Base-by-base conservation (phyloP, 139 green algal species). In the Chlorella sorokiniana region DNA sequence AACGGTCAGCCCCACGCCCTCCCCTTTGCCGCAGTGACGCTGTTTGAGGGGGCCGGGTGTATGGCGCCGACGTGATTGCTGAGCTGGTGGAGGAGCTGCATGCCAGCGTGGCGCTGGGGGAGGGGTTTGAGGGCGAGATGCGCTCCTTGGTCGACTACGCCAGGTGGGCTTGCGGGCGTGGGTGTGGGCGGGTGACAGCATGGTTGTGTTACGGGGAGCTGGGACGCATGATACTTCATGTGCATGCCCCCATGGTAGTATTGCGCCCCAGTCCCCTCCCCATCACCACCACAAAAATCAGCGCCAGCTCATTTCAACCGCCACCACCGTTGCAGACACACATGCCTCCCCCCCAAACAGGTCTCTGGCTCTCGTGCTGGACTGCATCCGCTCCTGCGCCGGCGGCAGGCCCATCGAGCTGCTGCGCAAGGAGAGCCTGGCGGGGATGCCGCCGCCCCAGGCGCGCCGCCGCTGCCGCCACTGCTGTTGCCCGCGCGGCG, bases 21-120 rank as follows among this genome's bases (percentile, higher is more conserved):
- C 29, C 56, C 56, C 56, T 3, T 37, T 76, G 16, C 31, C 65
- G 64, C 69, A 78, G 63, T 86, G 41, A 96, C 91, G 23, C 80
- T 96, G 59, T 97, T 94, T 84, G 94, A 98, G 89, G 95, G 92
- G 95, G 95, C 0, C 83, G 93, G 3, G 92, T 97, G 16, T 88
- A 91, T 33, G 94, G 93, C 0, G 85, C 86, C n/a, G 89, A 88
- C 22, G 84, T 95, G 9, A 93, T 97, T 23, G 59, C 69, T 9
- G 90, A 96, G 87, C 83, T 96, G 62, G 83, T 95, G 0, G 31
- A 81, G 25, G 87, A 93, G 86, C 83, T 94, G 73, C 51, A 90
- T 3, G 82, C 69, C 51, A 90, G 84, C 51, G 88, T 89, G 62
- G 84, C 81, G 52, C 83, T 86, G 41, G 67, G 72, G n/a, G 51